These are phyloP conservation scores for Alliaria petiolata DNA, from an alignment of 345 rosid genomes.

Conservation along the genomic window DNA sequence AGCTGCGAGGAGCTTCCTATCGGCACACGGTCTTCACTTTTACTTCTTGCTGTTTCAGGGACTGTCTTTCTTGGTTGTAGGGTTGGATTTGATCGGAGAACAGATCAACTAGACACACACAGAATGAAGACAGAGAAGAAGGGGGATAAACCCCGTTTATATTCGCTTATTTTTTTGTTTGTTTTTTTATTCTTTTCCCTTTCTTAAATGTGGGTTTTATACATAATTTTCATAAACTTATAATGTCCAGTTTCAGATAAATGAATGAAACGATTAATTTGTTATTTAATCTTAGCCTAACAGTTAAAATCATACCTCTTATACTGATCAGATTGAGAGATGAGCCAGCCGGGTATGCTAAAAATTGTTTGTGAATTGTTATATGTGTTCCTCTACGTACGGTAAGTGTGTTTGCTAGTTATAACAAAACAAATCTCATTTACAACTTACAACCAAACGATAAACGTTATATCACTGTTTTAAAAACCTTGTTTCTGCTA, in stretches of 20 bases:
- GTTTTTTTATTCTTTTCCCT: constrained; percentile 23
- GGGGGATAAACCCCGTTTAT: constrained; percentile 17
- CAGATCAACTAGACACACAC: constrained; percentile 49
- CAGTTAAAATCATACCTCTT: background rate
- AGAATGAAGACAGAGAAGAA: background rate
- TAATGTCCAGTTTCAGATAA: constrained; percentile 26
- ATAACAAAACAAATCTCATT: too few relatives aligned
- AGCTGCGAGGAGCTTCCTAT: constrained; percentile 72
- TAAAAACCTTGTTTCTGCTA: too few relatives aligned
- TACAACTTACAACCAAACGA: too few relatives aligned
- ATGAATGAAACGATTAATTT: constrained; percentile 25
- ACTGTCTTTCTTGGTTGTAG: constrained; percentile 71
- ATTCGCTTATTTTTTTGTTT: constrained; percentile 25
- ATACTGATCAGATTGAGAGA: background rate
- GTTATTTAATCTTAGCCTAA: background rate
- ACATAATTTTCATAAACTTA: constrained; percentile 26
- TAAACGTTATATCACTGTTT: too few relatives aligned
- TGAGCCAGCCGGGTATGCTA: background rate
- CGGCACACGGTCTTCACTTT: constrained; percentile 90
- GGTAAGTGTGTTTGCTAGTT: too few relatives aligned
- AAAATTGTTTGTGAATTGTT: background rate
- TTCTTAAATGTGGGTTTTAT: constrained; percentile 29
- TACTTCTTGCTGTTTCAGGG: constrained; percentile 92
- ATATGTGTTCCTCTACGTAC: too few relatives aligned
- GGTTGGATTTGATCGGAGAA: constrained; percentile 94